Percentiles rank a stretch among this genome's conserved stretches.
Evolutionary conservation across 179 eudicot genomes (phyloP).

Genomic region (Heliamphora pulchella): DNA sequence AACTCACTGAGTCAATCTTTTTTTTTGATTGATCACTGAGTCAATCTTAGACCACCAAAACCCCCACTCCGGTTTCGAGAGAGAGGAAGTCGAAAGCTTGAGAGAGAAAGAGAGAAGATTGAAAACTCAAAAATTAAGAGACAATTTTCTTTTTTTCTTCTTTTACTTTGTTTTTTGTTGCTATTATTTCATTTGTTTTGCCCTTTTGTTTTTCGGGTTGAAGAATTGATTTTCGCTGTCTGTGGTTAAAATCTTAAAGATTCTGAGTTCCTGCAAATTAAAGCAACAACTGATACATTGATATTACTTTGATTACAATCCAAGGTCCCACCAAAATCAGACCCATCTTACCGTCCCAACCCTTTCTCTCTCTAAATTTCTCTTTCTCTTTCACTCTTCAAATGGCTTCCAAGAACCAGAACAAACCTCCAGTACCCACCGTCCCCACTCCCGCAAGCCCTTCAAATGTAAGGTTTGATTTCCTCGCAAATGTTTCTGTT

Average conservation of each 20-base stretch:
- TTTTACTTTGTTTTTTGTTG: background rate
- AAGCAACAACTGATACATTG: slow-evolving; percentile 33
- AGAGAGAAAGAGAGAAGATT: background rate
- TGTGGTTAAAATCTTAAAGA: background rate
- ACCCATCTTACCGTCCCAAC: slow-evolving; percentile 12
- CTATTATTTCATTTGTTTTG: background rate
- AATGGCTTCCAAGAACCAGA: slow-evolving; percentile 40
- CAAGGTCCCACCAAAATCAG: slow-evolving; percentile 24
- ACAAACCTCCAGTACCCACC: slow-evolving; percentile 24
- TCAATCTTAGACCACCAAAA: background rate
- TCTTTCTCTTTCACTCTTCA: slow-evolving; percentile 1
- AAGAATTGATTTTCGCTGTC: slow-evolving; percentile 11
- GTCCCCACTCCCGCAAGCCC: slow-evolving; percentile 23
- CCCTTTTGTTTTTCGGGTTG: background rate
- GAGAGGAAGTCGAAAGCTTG: background rate
- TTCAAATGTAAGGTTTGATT: slow-evolving; percentile 30
- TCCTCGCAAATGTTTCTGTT: background rate
- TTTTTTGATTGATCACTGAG: background rate
- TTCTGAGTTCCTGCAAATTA: slow-evolving; percentile 27
- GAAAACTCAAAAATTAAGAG: background rate
- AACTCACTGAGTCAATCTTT: slow-evolving; percentile 14
- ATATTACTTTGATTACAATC: slow-evolving; percentile 32
- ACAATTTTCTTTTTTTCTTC: no score
- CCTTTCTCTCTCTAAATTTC: background rate
- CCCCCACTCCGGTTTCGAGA: slow-evolving; percentile 2